Evolutionary conservation across 2,329 filamentous ascomycete species (phyloP).

Genomic region (Parascedosporium putredinis): DNA sequence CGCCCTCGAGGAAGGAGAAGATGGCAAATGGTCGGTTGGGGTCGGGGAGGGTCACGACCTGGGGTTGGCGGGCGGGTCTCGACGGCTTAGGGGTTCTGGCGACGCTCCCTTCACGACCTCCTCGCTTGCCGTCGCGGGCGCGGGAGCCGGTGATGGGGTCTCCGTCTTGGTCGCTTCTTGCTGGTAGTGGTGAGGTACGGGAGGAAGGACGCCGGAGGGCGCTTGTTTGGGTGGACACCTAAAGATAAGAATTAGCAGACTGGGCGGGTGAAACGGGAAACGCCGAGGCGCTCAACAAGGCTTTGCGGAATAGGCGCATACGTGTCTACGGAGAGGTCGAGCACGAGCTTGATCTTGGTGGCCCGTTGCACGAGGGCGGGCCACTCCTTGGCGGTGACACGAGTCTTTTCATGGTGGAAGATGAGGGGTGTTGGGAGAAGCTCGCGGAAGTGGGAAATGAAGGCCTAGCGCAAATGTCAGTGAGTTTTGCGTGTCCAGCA

Average conservation of each 20-base stretch:
- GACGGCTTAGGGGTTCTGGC: not conserved
- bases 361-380: slow-evolving; percentile 12
- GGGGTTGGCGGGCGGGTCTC: not conserved
- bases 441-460: slow-evolving; percentile 15
- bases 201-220: not conserved
- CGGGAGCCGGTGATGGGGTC: not conserved
- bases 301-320: no score
- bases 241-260: no score
- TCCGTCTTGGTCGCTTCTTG: not conserved
- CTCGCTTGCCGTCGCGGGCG: not conserved
- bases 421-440: slow-evolving; percentile 15
- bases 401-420: slow-evolving; percentile 11
- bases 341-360: not conserved
- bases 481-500: no score
- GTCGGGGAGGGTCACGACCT: not conserved
- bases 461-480: slow-evolving; percentile 11
- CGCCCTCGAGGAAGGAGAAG: slow-evolving; percentile 3
- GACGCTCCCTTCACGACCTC: not conserved
- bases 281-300: no score
- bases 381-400: slow-evolving; percentile 14
- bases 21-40: not conserved
- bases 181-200: not conserved
- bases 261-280: no score
- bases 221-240: not conserved
- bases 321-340: not conserved